Conservation (phyloP, 495 filamentous ascomycete species). For the Chaetomium cochliodes region DNA sequence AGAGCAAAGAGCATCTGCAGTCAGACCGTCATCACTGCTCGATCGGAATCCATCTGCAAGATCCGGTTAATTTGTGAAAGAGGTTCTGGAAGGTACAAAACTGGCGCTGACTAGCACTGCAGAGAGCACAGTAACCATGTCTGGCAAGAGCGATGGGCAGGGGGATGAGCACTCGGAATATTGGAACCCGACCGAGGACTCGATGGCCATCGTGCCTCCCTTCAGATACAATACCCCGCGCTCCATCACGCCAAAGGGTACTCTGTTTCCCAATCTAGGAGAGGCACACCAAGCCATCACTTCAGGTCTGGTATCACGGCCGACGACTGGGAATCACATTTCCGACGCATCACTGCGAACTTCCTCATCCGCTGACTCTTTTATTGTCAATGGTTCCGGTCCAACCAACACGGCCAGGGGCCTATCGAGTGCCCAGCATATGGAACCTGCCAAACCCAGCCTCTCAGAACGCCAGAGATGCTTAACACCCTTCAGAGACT, state of each 20-base stretch:
- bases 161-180: not conserved
- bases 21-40: too few species aligned
- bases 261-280: conserved; percentile 29
- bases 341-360: not conserved
- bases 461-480: conserved; percentile 17
- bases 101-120: not conserved
- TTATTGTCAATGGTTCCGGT: conserved; percentile 10
- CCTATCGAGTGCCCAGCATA: conserved; percentile 11
- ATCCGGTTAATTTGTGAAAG: not conserved
- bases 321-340: conserved; percentile 12
- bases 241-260: conserved; percentile 27
- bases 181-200: conserved; percentile 7
- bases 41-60: not conserved
- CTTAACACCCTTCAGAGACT: conserved; percentile 13
- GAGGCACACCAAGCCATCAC: conserved; percentile 35
- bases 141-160: conserved; percentile 16
- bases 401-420: conserved; percentile 4
- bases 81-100: not conserved
- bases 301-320: conserved; percentile 18
- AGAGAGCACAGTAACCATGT: conserved; percentile 9
- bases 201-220: conserved; percentile 2
- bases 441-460: conserved; percentile 17
- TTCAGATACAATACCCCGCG: not conserved
- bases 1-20: too few species aligned
- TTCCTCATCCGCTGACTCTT: conserved; percentile 18